Conservation (phyloP, 352 stramenopile genomes). For the Phytophthora sojae region DNA sequence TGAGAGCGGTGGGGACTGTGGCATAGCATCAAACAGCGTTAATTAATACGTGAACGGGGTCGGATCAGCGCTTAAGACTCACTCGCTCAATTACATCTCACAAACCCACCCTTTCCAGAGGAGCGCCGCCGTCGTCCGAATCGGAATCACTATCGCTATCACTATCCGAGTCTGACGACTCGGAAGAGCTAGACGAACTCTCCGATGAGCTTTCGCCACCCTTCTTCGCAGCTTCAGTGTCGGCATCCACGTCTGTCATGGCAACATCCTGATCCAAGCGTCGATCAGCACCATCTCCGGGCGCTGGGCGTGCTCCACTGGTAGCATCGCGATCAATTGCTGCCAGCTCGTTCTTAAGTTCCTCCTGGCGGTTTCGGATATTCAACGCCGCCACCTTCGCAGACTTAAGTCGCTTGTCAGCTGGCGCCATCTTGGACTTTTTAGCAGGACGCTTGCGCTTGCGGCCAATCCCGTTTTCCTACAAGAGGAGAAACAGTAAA, state of each 20-base stretch:
- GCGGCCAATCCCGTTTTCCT: constrained; percentile 90
- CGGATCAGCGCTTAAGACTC: constrained; percentile 45
- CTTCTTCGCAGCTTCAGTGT: constrained; percentile 47
- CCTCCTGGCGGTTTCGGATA: constrained; percentile 74
- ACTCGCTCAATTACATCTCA: constrained; percentile 60
- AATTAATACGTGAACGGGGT: constrained; percentile 38
- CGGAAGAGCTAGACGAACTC: constrained; percentile 83
- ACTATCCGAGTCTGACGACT: constrained; percentile 86
- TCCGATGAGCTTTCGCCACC: constrained; percentile 53
- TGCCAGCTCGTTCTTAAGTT: constrained; percentile 81
- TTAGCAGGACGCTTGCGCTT: constrained; percentile 82
- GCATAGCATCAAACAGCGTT: constrained; percentile 38
- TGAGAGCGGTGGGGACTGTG: constrained; percentile 65
- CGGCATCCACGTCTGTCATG: constrained; percentile 59
- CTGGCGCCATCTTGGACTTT: constrained; percentile 58
- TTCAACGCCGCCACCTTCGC: constrained; percentile 85
- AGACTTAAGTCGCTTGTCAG: constrained; percentile 82
- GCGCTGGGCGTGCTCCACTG: constrained; percentile 10
- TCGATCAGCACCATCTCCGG: constrained; percentile 29
- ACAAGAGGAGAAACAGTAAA: constrained; percentile 24
- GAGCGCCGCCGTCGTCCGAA: constrained; percentile 75
- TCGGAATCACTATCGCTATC: constrained; percentile 90
- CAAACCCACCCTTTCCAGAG: constrained; percentile 88
- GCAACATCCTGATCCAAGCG: constrained; percentile 54
- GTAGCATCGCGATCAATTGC: constrained; percentile 66